Base-by-base conservation (phyloP, 2,329 filamentous ascomycete species). In the Fusarium tricinctum region DNA sequence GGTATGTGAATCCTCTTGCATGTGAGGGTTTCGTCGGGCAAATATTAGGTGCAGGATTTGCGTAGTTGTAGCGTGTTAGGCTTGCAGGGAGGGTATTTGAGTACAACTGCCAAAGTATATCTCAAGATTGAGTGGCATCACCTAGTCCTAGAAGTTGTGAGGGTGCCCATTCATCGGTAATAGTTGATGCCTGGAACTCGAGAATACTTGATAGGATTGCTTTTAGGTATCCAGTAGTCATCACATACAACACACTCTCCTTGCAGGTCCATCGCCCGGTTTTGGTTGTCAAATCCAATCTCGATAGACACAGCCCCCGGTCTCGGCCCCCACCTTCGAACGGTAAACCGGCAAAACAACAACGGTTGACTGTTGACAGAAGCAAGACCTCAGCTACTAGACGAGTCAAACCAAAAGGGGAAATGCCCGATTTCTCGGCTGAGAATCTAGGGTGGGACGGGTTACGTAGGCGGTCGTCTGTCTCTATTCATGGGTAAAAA, bases 381-480 rank as follows among this genome's bases (percentile, higher is more conserved):
- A 15, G 13, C 30, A 38, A 54, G 42, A 45, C 30, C 28, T 30
- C 28, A 30, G 10, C 28, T 30, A 30, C 28, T 30, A 4, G 20
- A 20, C 23, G 14, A 47, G 43, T 48, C 28, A 46, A 9, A 13
- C 32, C 46, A 5, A 64, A 64, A 64, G 33, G 28, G 35, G 52
- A 59, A 64, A 30, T 43, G 20, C 8, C 52, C 52, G 45, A 19
- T 32, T 39, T 39, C 17, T 17, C 17, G 17, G 33, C 17, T 17
- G 8, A 17, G 33, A 35, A 8, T 39, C 28, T 30, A 30, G 28
- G 26, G 26, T 26, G 26, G 26, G 28, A 30, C 10, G 47, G 33
- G 23, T 53, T 61, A 47, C 57, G 43, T n/a, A 38, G 17, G 3
- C 17, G 8, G 15, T 35, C 10, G 8, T 40, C 20, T 28, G 17